phyloP scores from a whole-genome alignment of 176 grass and related monocot genomes.

The Secale cereale region DNA sequence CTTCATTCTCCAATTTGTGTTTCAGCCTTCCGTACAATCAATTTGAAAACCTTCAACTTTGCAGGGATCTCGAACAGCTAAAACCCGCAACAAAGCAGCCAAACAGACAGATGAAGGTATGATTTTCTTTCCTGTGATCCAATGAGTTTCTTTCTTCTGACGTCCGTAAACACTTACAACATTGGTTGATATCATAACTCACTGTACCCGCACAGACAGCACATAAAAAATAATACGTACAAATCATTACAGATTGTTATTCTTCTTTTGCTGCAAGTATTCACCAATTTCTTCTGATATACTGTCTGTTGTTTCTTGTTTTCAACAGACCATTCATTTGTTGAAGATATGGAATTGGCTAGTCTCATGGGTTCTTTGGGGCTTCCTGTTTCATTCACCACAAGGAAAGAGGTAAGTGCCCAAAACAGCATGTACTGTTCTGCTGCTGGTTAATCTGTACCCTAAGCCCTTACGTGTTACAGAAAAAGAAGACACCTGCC shows the following conservation, averaged over 20 bases:
- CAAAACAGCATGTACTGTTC: background rate
- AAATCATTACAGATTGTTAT: background rate
- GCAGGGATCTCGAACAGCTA: slow-evolving; percentile 25
- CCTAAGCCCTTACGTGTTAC: slow-evolving; percentile 17
- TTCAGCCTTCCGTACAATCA: background rate
- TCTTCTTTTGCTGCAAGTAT: slow-evolving; percentile 17
- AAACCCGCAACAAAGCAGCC: background rate
- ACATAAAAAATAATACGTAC: background rate
- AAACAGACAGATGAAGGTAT: slow-evolving; percentile 30
- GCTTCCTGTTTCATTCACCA: slow-evolving; percentile 83
- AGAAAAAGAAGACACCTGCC: slow-evolving; percentile 46
- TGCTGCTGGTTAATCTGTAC: slow-evolving; percentile 8
- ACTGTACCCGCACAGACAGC: background rate
- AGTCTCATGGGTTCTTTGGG: slow-evolving; percentile 81
- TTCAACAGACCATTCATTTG: slow-evolving; percentile 19
- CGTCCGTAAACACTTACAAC: background rate
- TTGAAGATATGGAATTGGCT: slow-evolving; percentile 80
- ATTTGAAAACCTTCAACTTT: slow-evolving; percentile 28
- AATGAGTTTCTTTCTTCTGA: background rate
- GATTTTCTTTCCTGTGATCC: slow-evolving; percentile 11
- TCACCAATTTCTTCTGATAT: slow-evolving; percentile 14
- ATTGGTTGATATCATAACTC: background rate
- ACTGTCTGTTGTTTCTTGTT: slow-evolving; percentile 22
- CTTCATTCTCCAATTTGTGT: background rate
- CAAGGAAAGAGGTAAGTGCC: slow-evolving; percentile 65